Percentiles rank a stretch among this genome's conserved stretches.
Conservation (phyloP, 2,329 filamentous ascomycete genomes). For the Westerdykella ornata region DNA sequence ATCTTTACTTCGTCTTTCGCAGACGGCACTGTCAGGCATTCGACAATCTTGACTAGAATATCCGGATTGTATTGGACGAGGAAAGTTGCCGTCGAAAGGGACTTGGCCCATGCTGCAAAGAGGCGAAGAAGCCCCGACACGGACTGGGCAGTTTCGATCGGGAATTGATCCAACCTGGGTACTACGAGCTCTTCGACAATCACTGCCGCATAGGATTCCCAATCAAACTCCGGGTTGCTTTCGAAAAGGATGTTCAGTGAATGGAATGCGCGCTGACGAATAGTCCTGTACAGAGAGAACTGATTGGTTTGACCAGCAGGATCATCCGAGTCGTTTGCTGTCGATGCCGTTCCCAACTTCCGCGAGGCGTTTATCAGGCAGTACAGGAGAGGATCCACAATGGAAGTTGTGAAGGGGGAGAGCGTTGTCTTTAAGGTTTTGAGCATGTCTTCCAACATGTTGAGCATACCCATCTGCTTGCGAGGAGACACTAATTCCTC, state of each 20-base stretch:
- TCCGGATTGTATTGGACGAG: conserved; percentile 55
- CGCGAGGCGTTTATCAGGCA: conserved; percentile 65
- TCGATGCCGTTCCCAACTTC: conserved; percentile 21
- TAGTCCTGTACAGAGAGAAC: conserved; percentile 56
- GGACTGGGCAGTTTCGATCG: conserved; percentile 80
- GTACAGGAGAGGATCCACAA: conserved; percentile 73
- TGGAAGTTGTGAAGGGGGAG: conserved; percentile 56
- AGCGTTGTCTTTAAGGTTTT: conserved; percentile 74
- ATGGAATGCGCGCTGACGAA: conserved; percentile 69
- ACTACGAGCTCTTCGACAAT: conserved; percentile 71
- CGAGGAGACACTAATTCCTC: conserved; percentile 57
- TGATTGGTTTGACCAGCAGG: conserved; percentile 25
- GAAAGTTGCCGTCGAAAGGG: conserved; percentile 60
- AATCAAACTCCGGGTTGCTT: conserved; percentile 63
- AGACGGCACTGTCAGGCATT: conserved; percentile 64
- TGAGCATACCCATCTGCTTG: conserved; percentile 84
- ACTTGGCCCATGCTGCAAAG: conserved; percentile 71
- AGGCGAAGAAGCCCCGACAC: conserved; percentile 76
- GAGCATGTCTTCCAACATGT: conserved; percentile 83
- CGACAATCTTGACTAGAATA: conserved; percentile 64
- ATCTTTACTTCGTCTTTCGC: conserved; percentile 81
- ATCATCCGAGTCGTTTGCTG: conserved; percentile 31
- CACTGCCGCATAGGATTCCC: conserved; percentile 61
- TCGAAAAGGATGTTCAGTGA: conserved; percentile 74
- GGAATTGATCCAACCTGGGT: conserved; percentile 69